Percentiles rank a stretch among this genome's conserved stretches.
phyloP scores from a whole-genome alignment of 495 filamentous ascomycete genomes.

The Neurospora sublineolata region DNA sequence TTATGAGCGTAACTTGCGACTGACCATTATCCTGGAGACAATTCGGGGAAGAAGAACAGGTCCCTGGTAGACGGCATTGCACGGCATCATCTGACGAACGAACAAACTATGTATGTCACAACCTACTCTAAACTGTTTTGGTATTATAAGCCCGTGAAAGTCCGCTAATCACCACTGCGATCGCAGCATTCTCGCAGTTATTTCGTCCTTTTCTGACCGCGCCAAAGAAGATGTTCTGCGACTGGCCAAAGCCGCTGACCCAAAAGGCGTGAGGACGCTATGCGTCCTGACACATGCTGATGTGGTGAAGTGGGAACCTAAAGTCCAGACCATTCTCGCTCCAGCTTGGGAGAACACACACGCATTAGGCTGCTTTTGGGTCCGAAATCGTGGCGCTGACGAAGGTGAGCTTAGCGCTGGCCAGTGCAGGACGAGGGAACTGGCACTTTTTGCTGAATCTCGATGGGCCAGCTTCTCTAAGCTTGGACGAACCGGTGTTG shows the following conservation, averaged over 20 bases:
- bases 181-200: constrained; percentile 37
- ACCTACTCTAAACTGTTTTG: background rate
- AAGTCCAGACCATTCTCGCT: constrained; percentile 26
- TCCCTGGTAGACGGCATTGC: constrained; percentile 8
- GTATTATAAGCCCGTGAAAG: background rate
- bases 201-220: constrained; percentile 47
- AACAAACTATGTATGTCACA: constrained; percentile 11
- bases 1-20: background rate
- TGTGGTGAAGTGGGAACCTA: constrained; percentile 29
- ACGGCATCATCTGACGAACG: constrained; percentile 6
- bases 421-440: constrained; percentile 23
- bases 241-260: constrained; percentile 39
- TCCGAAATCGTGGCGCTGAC: constrained; percentile 42
- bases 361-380: constrained; percentile 46
- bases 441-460: constrained; percentile 22
- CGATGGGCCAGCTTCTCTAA: constrained; percentile 35
- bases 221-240: constrained; percentile 48
- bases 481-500: constrained; percentile 38
- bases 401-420: constrained; percentile 9
- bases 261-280: constrained; percentile 38
- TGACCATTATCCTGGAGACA: background rate
- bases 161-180: background rate
- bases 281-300: constrained; percentile 53
- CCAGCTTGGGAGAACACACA: constrained; percentile 32
- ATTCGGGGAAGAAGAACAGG: constrained; percentile 4